These are phyloP conservation scores for Phlyctochytrium bullatum DNA, from an alignment of 192 early-diverging fungal genomes.

Conservation along the genomic window DNA sequence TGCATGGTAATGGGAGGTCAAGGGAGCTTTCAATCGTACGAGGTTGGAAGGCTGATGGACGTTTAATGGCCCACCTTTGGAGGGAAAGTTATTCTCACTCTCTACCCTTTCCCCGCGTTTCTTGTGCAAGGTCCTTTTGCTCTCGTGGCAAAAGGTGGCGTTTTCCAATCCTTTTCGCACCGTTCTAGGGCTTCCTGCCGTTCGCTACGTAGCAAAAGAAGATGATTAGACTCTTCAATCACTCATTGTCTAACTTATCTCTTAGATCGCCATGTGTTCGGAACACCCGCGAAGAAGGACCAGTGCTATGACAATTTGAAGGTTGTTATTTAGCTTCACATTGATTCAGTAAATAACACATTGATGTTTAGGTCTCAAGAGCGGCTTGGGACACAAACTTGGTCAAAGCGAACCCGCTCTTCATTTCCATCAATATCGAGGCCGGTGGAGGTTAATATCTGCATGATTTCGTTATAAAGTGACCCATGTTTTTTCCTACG, in stretches of 20 bases:
- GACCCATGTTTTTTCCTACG: not conserved
- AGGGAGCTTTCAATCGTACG: too few species aligned
- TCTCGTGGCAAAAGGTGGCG: too few species aligned
- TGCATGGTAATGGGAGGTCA: not conserved
- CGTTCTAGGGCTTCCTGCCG: not conserved
- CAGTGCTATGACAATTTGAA: slow-evolving; percentile 90
- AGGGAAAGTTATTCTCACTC: too few species aligned
- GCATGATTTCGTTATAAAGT: not conserved
- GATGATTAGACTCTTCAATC: not conserved
- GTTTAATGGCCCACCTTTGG: too few species aligned
- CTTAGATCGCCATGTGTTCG: slow-evolving; percentile 85
- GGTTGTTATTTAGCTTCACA: slow-evolving; percentile 20
- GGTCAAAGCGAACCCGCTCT: slow-evolving; percentile 89
- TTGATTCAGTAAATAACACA: slow-evolving; percentile 13
- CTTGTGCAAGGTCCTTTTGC: too few species aligned
- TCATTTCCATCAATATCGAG: slow-evolving; percentile 58
- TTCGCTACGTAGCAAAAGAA: not conserved
- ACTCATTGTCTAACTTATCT: not conserved
- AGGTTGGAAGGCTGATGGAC: too few species aligned
- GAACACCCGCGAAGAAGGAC: slow-evolving; percentile 84
- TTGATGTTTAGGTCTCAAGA: slow-evolving; percentile 60
- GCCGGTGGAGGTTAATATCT: slow-evolving; percentile 47
- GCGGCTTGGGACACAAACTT: slow-evolving; percentile 98
- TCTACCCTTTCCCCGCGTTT: too few species aligned
- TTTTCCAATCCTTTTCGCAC: not conserved